Percentiles rank a stretch among this genome's conserved stretches.
Evolutionary conservation across 2,329 filamentous ascomycete genomes (phyloP).

Genomic region (Apiospora arundinis): DNA sequence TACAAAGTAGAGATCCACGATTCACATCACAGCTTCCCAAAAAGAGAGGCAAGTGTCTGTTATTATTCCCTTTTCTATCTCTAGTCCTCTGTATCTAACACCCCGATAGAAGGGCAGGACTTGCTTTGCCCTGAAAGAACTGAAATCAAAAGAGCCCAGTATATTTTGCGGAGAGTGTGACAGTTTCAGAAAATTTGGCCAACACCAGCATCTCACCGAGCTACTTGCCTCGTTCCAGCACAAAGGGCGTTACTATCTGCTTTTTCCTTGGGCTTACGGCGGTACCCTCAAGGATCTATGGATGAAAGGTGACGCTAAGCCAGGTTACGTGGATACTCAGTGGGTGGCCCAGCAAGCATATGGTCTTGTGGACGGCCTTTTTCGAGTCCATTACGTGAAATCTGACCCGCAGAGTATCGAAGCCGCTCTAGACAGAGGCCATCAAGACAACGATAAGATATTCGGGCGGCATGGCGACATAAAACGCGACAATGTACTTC

Average conservation of each 20-base stretch:
- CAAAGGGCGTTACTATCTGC: not conserved
- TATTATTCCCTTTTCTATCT: not conserved
- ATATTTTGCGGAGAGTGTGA: not conserved
- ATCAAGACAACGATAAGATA: not conserved
- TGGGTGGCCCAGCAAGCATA: not conserved
- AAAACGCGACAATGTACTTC: conserved; percentile 1
- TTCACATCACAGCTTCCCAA: not conserved
- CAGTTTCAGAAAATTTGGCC: not conserved
- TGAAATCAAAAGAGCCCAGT: not conserved
- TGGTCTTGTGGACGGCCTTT: not conserved
- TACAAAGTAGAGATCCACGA: not conserved
- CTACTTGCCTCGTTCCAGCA: not conserved
- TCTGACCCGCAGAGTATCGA: not conserved
- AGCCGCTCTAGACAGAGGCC: not conserved
- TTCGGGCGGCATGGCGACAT: conserved; percentile 2
- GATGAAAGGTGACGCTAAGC: not conserved
- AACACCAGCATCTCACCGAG: not conserved
- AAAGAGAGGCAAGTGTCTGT: not conserved
- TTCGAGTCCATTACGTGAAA: not conserved
- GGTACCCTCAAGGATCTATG: not conserved
- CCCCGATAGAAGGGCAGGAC: not conserved
- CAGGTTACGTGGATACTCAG: not conserved
- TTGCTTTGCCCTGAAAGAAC: not conserved
- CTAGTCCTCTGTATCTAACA: not conserved
- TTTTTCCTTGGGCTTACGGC: not conserved